Conservation (phyloP, 495 filamentous ascomycete genomes). For the Daldinia decipiens region DNA sequence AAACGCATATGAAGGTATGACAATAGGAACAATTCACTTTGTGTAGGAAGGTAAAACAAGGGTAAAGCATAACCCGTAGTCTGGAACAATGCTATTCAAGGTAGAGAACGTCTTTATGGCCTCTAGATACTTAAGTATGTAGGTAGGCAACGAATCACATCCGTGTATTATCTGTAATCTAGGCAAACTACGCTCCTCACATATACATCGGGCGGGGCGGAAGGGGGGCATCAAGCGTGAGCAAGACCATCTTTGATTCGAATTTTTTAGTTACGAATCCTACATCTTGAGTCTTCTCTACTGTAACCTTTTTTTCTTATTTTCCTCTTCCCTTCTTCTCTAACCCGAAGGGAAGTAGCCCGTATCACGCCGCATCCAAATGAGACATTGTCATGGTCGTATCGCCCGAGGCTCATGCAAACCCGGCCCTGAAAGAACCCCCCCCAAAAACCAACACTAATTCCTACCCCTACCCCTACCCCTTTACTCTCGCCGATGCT, state of each 20-base stretch:
- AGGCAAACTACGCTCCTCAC: neutral
- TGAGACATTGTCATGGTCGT: conserved; percentile 3
- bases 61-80: neutral
- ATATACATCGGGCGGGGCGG: neutral
- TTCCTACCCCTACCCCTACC: neutral
- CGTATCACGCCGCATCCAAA: neutral
- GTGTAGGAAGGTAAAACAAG: neutral
- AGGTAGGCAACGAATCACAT: neutral
- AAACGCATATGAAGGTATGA: neutral
- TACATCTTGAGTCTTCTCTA: conserved; percentile 1
- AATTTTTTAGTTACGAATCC: neutral
- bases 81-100: neutral
- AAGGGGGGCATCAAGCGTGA: neutral
- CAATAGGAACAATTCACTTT: too few species aligned
- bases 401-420: neutral
- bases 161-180: neutral
- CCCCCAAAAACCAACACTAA: neutral
- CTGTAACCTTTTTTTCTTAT: conserved; percentile 1
- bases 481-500: neutral
- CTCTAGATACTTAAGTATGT: neutral
- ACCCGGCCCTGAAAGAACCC: neutral
- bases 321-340: neutral
- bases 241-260: neutral
- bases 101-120: neutral
- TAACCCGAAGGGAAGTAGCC: neutral